These are phyloP conservation scores for Fomitopsis palustris DNA, from an alignment of 1,284 basidiomycete genomes.

Conservation along the genomic window DNA sequence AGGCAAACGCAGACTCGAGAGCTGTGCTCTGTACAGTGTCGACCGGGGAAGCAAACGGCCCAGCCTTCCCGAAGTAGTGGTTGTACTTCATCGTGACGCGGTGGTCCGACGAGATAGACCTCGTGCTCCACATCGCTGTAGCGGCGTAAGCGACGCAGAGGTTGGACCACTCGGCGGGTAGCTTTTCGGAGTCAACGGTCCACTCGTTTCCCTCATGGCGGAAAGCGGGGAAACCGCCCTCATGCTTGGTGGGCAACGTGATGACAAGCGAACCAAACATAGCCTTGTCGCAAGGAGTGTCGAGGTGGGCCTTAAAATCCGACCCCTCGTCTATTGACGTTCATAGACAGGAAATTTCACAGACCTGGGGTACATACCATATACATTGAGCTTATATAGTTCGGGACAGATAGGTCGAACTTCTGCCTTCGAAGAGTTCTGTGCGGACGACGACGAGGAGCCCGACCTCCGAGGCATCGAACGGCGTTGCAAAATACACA, in stretches of 20 bases:
- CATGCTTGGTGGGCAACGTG: conserved; percentile 36
- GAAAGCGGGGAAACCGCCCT: conserved; percentile 37
- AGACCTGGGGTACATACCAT: conserved; percentile 12
- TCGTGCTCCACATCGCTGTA: conserved; percentile 46
- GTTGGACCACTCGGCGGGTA: conserved; percentile 10
- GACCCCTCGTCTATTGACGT: conserved; percentile 11
- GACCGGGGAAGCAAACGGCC: neutral
- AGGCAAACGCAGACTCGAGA: conserved; percentile 9
- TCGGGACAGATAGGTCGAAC: conserved; percentile 12
- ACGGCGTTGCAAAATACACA: conserved; percentile 20
- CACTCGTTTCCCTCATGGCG: conserved; percentile 26
- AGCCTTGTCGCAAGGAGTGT: conserved; percentile 19
- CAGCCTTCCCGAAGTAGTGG: conserved; percentile 23
- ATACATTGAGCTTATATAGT: conserved; percentile 29
- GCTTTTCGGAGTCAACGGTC: conserved; percentile 29
- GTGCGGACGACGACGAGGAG: conserved; percentile 21
- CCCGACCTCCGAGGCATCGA: conserved; percentile 23
- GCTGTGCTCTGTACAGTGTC: neutral
- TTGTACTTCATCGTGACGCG: conserved; percentile 43
- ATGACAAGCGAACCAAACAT: conserved; percentile 43
- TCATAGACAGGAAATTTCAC: neutral
- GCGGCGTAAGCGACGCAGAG: conserved; percentile 30
- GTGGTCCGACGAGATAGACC: conserved; percentile 38
- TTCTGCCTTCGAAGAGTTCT: conserved; percentile 22
- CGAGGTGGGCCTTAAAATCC: conserved; percentile 27